Evolutionary conservation across 2,329 filamentous ascomycete genomes (phyloP).

Genomic region (Aspergillus fischeri): DNA sequence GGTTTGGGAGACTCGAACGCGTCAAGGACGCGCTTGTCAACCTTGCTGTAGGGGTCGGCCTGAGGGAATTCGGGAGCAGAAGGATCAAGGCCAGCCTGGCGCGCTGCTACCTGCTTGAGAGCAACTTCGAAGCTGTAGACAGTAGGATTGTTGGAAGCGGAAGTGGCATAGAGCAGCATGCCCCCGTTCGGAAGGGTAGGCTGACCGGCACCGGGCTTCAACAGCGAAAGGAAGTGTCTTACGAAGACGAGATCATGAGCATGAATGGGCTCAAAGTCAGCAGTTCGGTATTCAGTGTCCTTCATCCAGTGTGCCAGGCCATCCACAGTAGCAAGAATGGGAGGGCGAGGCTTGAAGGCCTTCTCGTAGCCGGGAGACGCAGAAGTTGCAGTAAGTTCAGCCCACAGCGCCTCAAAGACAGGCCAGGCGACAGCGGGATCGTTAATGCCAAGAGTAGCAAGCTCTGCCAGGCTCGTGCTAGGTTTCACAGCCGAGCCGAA

Average conservation of each 20-base stretch:
- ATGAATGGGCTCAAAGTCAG: slow-evolving; percentile 71
- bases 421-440: slow-evolving; percentile 76
- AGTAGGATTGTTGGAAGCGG: slow-evolving; percentile 63
- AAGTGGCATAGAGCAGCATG: slow-evolving; percentile 70
- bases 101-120: slow-evolving; percentile 50
- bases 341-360: slow-evolving; percentile 49
- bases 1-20: slow-evolving; percentile 31
- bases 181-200: slow-evolving; percentile 65
- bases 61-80: slow-evolving; percentile 41
- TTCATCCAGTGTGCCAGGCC: slow-evolving; percentile 78
- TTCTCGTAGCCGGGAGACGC: slow-evolving; percentile 41
- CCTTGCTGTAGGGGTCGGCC: slow-evolving; percentile 50
- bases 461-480: slow-evolving; percentile 60
- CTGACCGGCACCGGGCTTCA: slow-evolving; percentile 43
- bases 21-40: slow-evolving; percentile 52
- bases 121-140: slow-evolving; percentile 66
- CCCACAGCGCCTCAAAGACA: slow-evolving; percentile 75
- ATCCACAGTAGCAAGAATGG: slow-evolving; percentile 73
- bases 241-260: slow-evolving; percentile 78
- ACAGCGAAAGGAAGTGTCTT: slow-evolving; percentile 67
- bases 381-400: slow-evolving; percentile 62
- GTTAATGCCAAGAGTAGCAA: slow-evolving; percentile 65
- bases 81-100: slow-evolving; percentile 34
- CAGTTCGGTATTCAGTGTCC: slow-evolving; percentile 68
- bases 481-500: slow-evolving; percentile 58